phyloP scores from a whole-genome alignment of 441 rosid species.

The Arabidopsis hybrid region DNA sequence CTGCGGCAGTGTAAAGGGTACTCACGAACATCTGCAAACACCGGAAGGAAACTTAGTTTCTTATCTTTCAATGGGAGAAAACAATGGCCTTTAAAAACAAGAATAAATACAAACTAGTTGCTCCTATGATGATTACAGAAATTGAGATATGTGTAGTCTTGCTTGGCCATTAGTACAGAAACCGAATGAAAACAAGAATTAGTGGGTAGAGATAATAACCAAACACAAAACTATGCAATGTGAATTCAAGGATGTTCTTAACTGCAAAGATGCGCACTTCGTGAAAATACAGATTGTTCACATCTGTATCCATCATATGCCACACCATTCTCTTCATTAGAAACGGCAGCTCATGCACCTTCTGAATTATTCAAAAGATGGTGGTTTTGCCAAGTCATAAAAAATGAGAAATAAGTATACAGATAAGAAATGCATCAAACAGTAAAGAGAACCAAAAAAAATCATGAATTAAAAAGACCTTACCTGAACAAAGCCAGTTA shows the following conservation, averaged over 20 bases:
- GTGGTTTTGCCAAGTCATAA: constrained; percentile 24
- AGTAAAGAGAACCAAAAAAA: constrained; percentile 1
- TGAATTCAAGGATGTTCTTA: constrained; percentile 42
- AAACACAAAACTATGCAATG: background rate
- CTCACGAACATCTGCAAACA: constrained; percentile 69
- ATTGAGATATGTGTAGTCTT: constrained; percentile 24
- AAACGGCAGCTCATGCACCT: constrained; percentile 62
- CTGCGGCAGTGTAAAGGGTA: constrained; percentile 64
- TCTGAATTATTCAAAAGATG: constrained; percentile 54
- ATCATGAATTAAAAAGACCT: constrained; percentile 5
- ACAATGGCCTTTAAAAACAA: background rate
- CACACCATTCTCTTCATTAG: constrained; percentile 67
- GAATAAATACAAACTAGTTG: background rate
- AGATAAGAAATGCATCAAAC: background rate
- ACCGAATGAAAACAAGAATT: background rate
- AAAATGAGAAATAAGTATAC: background rate
- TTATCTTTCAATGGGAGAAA: background rate
- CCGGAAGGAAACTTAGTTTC: constrained; percentile 30
- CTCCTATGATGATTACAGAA: constrained; percentile 13
- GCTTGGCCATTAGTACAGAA: background rate
- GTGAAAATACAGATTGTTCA: constrained; percentile 51
- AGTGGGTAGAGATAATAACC: background rate
- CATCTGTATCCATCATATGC: constrained; percentile 80
- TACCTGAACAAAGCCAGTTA: constrained; percentile 69
- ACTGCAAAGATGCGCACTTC: constrained; percentile 82